Percentiles rank a stretch among this genome's conserved stretches.
Conservation (phyloP, 148 eudicot genomes). For the Rheum nobile region DNA sequence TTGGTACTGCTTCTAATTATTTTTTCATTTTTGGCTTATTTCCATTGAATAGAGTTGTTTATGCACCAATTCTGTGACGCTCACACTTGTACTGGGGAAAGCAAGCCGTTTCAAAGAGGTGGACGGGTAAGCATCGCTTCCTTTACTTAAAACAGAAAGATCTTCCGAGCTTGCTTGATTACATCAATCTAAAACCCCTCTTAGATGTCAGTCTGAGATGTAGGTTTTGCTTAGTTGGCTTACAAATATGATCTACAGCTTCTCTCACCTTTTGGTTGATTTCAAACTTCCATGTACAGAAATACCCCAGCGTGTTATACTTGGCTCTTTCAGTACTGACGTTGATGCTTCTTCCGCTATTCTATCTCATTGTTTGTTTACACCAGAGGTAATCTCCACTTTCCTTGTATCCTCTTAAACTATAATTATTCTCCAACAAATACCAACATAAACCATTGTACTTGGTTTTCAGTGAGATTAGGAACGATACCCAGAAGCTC, state of each 20-base stretch:
- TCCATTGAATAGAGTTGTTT: slow-evolving; percentile 47
- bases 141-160: not conserved
- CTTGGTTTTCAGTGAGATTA: slow-evolving; percentile 50
- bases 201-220: slow-evolving; percentile 1
- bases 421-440: not conserved
- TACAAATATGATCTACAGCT: not conserved
- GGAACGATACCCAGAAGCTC: slow-evolving; percentile 54
- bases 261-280: slow-evolving; percentile 3
- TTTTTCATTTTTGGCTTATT: not conserved
- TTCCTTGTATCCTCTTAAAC: not conserved
- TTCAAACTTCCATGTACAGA: slow-evolving; percentile 35
- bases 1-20: not conserved
- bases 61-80: slow-evolving; percentile 88
- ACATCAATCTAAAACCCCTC: not conserved
- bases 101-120: slow-evolving; percentile 65
- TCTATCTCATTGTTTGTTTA: slow-evolving; percentile 70
- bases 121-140: slow-evolving; percentile 44
- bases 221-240: not conserved
- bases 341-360: slow-evolving; percentile 85
- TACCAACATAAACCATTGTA: slow-evolving; percentile 1
- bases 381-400: slow-evolving; percentile 49
- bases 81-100: slow-evolving; percentile 63
- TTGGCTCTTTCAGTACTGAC: slow-evolving; percentile 61
- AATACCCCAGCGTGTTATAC: slow-evolving; percentile 61
- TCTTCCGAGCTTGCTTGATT: not conserved